Percentiles rank a stretch among this genome's conserved stretches.
These are phyloP conservation scores for Striga hermonthica DNA, from an alignment of 305 asterid genomes.

Conservation along the genomic window DNA sequence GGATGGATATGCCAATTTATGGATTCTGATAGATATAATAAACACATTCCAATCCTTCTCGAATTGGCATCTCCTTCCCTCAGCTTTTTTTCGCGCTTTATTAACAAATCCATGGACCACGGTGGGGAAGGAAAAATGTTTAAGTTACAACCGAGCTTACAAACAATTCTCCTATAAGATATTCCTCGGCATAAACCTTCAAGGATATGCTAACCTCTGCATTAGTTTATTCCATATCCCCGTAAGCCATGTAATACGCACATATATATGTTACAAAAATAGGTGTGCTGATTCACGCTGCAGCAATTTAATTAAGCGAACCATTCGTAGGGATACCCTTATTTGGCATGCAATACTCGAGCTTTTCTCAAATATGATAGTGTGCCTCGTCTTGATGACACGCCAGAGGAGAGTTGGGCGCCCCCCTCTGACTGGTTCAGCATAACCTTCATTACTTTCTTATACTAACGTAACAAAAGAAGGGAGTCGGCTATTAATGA, in stretches of 20 bases:
- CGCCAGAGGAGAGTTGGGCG: conserved; percentile 83
- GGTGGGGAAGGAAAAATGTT: conserved; percentile 29
- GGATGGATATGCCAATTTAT: too few relatives aligned
- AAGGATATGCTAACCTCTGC: conserved; percentile 43
- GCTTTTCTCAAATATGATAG: not conserved
- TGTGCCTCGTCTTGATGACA: conserved; percentile 18
- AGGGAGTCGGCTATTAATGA: conserved; percentile 66
- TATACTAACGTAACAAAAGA: conserved; percentile 58
- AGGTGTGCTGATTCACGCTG: not conserved
- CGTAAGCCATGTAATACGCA: not conserved
- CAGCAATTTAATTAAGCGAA: conserved; percentile 31
- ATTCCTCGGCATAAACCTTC: conserved; percentile 15
- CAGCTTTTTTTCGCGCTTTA: too few relatives aligned
- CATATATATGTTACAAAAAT: conserved; percentile 13
- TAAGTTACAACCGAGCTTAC: conserved; percentile 9
- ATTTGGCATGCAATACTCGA: conserved; percentile 44
- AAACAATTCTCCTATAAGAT: not conserved
- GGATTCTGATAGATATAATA: too few relatives aligned
- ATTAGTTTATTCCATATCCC: conserved; percentile 38
- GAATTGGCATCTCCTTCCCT: too few relatives aligned
- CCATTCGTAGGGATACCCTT: conserved; percentile 52
- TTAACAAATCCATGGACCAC: too few relatives aligned
- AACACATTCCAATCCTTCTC: too few relatives aligned
- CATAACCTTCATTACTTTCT: conserved; percentile 61
- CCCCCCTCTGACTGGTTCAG: conserved; percentile 45